These are phyloP conservation scores for Claviceps citrina DNA, from an alignment of 2,329 filamentous ascomycete genomes.

Conservation along the genomic window DNA sequence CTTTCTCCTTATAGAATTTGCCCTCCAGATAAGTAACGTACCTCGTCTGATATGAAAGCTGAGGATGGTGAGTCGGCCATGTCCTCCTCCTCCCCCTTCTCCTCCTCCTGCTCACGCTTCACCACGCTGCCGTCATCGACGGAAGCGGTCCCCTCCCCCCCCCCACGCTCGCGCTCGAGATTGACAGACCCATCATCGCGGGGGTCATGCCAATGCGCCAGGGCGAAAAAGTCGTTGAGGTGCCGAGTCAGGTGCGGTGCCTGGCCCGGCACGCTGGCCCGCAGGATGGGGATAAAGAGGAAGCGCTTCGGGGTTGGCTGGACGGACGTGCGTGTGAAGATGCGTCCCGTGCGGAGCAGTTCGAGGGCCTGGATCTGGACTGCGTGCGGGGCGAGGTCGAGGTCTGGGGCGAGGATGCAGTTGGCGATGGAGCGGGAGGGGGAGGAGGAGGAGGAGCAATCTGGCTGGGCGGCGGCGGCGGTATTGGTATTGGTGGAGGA, in stretches of 20 bases:
- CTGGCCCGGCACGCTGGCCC: slow-evolving; percentile 27
- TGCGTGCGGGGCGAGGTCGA: slow-evolving; percentile 55
- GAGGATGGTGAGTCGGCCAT: slow-evolving; percentile 7
- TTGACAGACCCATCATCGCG: slow-evolving; percentile 62
- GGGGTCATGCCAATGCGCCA: slow-evolving; percentile 70
- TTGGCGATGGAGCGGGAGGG: slow-evolving; percentile 48
- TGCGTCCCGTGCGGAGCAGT: slow-evolving; percentile 63
- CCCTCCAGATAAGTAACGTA: too few species aligned
- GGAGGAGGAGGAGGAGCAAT: slow-evolving; percentile 15
- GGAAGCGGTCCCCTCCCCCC: slow-evolving; percentile 13
- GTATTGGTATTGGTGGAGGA: too few species aligned
- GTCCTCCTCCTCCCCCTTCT: neutral
- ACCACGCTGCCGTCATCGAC: slow-evolving; percentile 25
- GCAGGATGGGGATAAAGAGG: slow-evolving; percentile 61
- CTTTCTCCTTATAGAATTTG: neutral
- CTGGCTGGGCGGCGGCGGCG: too few species aligned
- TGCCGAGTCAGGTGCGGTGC: slow-evolving; percentile 37
- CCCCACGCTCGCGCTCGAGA: slow-evolving; percentile 43
- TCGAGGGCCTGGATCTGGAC: slow-evolving; percentile 71
- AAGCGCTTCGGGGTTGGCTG: slow-evolving; percentile 64
- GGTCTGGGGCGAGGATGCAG: slow-evolving; percentile 65
- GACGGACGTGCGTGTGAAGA: slow-evolving; percentile 60
- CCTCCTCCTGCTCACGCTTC: slow-evolving; percentile 12
- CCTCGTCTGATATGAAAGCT: slow-evolving; percentile 27
- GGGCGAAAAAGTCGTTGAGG: slow-evolving; percentile 69